phyloP scores from a whole-genome alignment of 108 stramenopile genomes.

The Pseudonitzschia pungens region DNA sequence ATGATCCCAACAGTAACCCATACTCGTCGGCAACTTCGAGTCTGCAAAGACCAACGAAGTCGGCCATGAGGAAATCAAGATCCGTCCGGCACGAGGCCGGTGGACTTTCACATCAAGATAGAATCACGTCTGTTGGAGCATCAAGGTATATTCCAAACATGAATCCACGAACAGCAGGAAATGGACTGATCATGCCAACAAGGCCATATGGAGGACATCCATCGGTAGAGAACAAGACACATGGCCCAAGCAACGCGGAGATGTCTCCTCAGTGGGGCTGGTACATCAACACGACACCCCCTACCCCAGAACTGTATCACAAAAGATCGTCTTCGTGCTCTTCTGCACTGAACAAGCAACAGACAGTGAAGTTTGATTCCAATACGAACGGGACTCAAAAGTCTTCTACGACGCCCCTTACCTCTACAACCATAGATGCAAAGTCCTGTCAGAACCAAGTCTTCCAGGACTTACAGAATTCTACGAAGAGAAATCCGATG shows the following conservation, averaged over 20 bases:
- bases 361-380: not conserved
- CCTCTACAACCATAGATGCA: not conserved
- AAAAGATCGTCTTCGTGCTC: not conserved
- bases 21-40: conserved; percentile 38
- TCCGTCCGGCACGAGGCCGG: conserved; percentile 23
- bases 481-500: conserved; percentile 19
- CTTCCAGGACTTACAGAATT: conserved; percentile 43
- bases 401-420: not conserved
- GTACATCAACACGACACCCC: conserved; percentile 77
- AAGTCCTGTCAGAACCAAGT: conserved; percentile 33
- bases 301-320: conserved; percentile 67
- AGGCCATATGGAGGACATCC: conserved; percentile 21
- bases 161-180: conserved; percentile 30
- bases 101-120: not conserved
- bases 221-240: conserved; percentile 1
- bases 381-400: not conserved
- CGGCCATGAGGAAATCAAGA: conserved; percentile 35
- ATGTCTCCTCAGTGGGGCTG: conserved; percentile 77
- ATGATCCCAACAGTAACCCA: conserved; percentile 26
- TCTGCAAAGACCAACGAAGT: conserved; percentile 29
- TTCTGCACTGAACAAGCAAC: not conserved
- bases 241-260: conserved; percentile 30
- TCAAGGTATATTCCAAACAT: conserved; percentile 44
- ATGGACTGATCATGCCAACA: conserved; percentile 46
- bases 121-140: not conserved